These are phyloP conservation scores for Harringtonia aguacate DNA, from an alignment of 2,329 filamentous ascomycete genomes.

Conservation along the genomic window DNA sequence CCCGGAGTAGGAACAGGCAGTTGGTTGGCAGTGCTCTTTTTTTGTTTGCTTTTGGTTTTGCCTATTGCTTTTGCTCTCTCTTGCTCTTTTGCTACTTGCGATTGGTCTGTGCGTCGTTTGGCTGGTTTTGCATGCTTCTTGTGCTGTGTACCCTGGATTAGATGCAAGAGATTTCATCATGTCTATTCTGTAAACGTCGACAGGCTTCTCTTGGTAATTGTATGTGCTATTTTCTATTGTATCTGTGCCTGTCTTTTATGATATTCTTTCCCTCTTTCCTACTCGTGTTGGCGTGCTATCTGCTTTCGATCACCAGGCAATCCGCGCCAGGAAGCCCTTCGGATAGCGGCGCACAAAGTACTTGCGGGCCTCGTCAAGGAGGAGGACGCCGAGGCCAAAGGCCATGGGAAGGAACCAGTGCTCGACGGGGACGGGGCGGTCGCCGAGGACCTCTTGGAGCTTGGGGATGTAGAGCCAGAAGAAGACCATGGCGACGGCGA, in stretches of 20 bases:
- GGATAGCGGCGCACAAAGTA: conserved; percentile 50
- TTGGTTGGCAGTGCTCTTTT: not conserved
- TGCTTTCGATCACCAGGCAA: conserved; percentile 47
- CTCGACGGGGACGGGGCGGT: conserved; percentile 54
- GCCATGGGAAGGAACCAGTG: conserved; percentile 69
- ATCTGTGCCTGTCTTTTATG: too few relatives aligned
- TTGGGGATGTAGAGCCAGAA: conserved; percentile 59
- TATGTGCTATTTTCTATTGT: too few relatives aligned
- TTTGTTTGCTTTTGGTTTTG: not conserved
- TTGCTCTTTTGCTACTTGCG: too few relatives aligned
- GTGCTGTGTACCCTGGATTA: too few relatives aligned
- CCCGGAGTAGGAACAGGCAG: not conserved
- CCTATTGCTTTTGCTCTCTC: not conserved
- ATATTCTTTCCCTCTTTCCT: too few relatives aligned
- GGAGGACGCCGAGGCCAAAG: conserved; percentile 54
- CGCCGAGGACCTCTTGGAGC: conserved; percentile 50
- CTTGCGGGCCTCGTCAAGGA: conserved; percentile 59
- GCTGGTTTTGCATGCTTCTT: too few relatives aligned
- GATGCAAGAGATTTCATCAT: too few relatives aligned
- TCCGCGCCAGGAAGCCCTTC: conserved; percentile 40
- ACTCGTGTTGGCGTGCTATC: not conserved
- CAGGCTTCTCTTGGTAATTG: too few relatives aligned
- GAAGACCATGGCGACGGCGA: conserved; percentile 58
- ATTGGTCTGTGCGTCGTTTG: too few relatives aligned
- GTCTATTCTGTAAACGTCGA: too few relatives aligned